Base-by-base conservation (phyloP, 169 alveolate species). In the Pseudocohnilembus persalinus region DNA sequence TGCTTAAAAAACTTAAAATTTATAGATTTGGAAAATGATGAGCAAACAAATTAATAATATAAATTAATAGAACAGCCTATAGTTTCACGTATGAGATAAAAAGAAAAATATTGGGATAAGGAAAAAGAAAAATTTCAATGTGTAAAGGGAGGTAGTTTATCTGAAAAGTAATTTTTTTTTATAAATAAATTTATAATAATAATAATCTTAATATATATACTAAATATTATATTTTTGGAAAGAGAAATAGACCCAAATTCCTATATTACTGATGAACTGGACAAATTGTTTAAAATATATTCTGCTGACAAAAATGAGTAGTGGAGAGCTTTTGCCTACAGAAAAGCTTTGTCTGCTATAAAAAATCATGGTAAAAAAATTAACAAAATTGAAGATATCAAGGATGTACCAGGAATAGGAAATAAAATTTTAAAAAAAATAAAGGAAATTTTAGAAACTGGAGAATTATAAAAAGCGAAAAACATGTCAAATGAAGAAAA, bases 251-350 rank as follows among this genome's bases (percentile, higher is more conserved):
- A 65, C 35, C 29, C 29, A 29, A 74, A 83, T 73, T 15, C 31
- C 77, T 29, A 72, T n/a, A 63, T 72, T 0, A 83, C 82, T 15
- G 88, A 88, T 63, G 92, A 90, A 85, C 81, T 94, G 20, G 96
- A 94, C 49, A 87, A 85, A 83, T 80, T 94, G 30, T 80, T 85
- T 32, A 90, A 88, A 76, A 89, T 88, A 64, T 93, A 94, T 83
- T 86, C 83, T 16, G 81, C 88, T 83, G 94, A 94, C 77, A 93
- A 90, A 76, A 11, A 49, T 49, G 96, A 93, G 87, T 87, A 85
- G 79, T 95, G 96, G 31, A 92, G 96, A 87, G 85, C 88, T 1
- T 83, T 90, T 34, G 98, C 97, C 1, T 95, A 95, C 83, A 81
- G 97, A 33, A 91, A 84, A 81, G 98, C 94, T 0, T 82, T 93